phyloP scores from a whole-genome alignment of 2,329 filamentous ascomycete genomes.

The Botryotinia convoluta region DNA sequence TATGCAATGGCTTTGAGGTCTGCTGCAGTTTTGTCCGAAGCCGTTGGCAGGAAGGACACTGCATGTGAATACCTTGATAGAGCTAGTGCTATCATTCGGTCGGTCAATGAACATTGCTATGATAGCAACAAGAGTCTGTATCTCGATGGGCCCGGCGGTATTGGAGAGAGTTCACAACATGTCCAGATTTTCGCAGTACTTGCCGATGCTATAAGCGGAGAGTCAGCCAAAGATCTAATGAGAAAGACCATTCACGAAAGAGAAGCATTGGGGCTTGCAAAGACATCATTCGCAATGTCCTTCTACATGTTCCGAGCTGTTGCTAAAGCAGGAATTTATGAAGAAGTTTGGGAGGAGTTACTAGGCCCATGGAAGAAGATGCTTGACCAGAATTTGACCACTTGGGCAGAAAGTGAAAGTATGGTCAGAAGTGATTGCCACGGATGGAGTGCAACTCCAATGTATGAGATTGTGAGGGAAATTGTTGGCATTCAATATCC shows the following conservation, averaged over 20 bases:
- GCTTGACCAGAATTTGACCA: conserved; percentile 6
- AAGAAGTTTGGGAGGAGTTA: not conserved
- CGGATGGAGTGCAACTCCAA: conserved; percentile 9
- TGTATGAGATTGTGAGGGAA: conserved; percentile 7
- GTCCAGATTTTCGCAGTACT: conserved; percentile 9
- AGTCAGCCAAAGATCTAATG: not conserved
- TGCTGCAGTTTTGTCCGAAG: not conserved
- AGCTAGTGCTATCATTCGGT: not conserved
- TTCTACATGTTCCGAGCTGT: conserved; percentile 8
- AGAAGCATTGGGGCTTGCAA: not conserved
- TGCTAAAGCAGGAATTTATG: not conserved
- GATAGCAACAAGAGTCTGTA: not conserved
- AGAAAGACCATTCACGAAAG: not conserved
- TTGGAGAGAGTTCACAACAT: not conserved
- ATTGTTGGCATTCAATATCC: not conserved
- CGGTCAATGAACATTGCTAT: conserved; percentile 1
- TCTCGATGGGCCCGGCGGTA: not conserved
- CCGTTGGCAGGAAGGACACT: not conserved
- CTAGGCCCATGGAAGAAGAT: not conserved
- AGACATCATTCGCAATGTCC: not conserved
- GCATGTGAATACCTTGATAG: not conserved
- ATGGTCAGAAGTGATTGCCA: conserved; percentile 13
- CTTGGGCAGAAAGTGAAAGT: conserved; percentile 7
- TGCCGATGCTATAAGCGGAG: not conserved
- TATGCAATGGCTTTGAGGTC: conserved; percentile 1